Conservation (phyloP, 2,329 filamentous ascomycete species). For the Fusarium algeriense region DNA sequence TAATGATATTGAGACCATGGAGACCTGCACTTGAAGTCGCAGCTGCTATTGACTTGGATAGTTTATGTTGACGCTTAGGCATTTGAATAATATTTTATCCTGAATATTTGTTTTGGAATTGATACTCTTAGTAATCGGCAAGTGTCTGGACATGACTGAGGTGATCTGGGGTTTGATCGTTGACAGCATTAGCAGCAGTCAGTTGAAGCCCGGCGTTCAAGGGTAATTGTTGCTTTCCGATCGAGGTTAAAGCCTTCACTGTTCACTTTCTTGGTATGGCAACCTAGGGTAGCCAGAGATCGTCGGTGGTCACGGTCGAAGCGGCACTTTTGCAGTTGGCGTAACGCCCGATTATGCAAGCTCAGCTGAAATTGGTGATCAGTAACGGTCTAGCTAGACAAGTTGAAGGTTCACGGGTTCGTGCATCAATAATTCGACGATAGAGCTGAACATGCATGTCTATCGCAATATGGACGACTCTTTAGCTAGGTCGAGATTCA, state of each 20-base stretch:
- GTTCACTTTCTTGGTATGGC: slow-evolving; percentile 5
- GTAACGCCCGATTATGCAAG: slow-evolving; percentile 12
- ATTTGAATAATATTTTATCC: slow-evolving; percentile 19
- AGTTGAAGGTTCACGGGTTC: slow-evolving; percentile 1
- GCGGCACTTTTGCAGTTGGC: slow-evolving; percentile 12
- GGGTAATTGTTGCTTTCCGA: not conserved
- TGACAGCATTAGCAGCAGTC: not conserved
- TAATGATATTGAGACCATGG: slow-evolving; percentile 18
- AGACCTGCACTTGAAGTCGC: slow-evolving; percentile 17
- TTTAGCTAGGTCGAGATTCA: not conserved
- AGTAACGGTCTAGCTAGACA: slow-evolving; percentile 1
- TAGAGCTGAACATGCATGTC: not conserved
- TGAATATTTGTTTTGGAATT: not conserved
- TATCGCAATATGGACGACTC: not conserved
- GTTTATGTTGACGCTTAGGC: slow-evolving; percentile 28
- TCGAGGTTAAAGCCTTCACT: slow-evolving; percentile 6
- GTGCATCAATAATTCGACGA: slow-evolving; percentile 17
- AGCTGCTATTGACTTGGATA: slow-evolving; percentile 33
- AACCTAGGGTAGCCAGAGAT: not conserved
- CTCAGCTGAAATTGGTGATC: slow-evolving; percentile 36
- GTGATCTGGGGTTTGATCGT: not conserved
- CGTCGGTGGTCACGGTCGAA: not conserved
- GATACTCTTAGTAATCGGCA: not conserved
- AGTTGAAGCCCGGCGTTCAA: slow-evolving; percentile 11
- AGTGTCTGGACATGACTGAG: not conserved